These are phyloP conservation scores for Eucalyptus paniculata DNA, from an alignment of 345 rosid species.

Conservation along the genomic window DNA sequence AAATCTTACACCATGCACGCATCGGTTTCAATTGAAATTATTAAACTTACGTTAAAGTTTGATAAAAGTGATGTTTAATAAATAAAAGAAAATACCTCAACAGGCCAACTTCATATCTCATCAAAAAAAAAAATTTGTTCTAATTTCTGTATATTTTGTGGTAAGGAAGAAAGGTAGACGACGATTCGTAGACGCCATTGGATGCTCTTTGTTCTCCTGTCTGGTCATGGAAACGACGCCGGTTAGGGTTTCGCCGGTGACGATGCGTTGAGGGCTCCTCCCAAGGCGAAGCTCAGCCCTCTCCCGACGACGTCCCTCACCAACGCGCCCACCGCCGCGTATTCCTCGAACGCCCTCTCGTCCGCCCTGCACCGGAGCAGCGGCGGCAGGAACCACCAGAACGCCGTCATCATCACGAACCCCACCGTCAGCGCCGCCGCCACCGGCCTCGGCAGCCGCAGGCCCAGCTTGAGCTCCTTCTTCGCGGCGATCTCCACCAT, in stretches of 20 bases:
- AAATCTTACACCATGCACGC: background rate
- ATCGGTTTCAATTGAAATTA: background rate
- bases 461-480: conserved; percentile 30
- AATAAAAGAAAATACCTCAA: background rate
- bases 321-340: conserved; percentile 13
- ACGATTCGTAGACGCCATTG: background rate
- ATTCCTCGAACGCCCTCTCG: conserved; percentile 19
- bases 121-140: background rate
- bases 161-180: background rate
- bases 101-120: background rate
- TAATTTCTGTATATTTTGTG: background rate
- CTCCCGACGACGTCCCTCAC: background rate
- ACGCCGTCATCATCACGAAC: conserved; percentile 7
- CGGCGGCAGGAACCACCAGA: conserved; percentile 26
- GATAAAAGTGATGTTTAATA: too few species aligned
- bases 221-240: background rate
- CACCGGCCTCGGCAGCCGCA: conserved; percentile 29
- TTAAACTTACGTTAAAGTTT: background rate
- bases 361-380: conserved; percentile 9
- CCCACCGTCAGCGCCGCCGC: conserved; percentile 20
- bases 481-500: conserved; percentile 1
- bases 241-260: background rate
- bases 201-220: background rate
- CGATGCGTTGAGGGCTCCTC: background rate
- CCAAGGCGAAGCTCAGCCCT: background rate